Evolutionary conservation across 2,329 filamentous ascomycete genomes (phyloP).

Genomic region (Colletotrichum sp.): DNA sequence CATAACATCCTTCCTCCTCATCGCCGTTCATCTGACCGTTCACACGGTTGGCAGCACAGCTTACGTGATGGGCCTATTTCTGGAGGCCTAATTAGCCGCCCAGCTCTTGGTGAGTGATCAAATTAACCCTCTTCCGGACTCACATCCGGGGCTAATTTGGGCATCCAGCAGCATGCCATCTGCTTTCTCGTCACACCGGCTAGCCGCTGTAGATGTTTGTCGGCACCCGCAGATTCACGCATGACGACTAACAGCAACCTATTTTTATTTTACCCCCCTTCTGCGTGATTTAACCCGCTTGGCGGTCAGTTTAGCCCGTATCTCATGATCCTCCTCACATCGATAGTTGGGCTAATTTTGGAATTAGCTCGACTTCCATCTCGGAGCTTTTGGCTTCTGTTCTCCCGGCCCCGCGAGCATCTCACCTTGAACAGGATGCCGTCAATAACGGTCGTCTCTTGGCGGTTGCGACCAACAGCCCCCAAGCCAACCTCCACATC

Average conservation of each 20-base stretch:
- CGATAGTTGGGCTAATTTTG: conserved; percentile 15
- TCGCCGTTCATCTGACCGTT: conserved; percentile 1
- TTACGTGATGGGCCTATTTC: conserved; percentile 8
- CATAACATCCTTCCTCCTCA: not conserved
- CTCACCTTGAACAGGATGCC: conserved; percentile 22
- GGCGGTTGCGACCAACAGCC: not conserved
- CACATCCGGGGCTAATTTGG: conserved; percentile 30
- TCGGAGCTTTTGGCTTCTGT: not conserved
- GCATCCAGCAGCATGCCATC: not conserved
- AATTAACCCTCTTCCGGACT: conserved; percentile 16
- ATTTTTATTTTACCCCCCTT: conserved; percentile 42
- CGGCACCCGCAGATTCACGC: conserved; percentile 17
- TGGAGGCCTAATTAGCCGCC: conserved; percentile 20
- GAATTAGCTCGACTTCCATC: conserved; percentile 1
- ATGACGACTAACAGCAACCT: conserved; percentile 14
- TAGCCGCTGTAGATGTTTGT: conserved; percentile 20
- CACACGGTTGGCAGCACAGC: not conserved
- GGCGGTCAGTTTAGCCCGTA: not conserved
- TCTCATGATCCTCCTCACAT: not conserved
- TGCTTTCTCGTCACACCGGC: conserved; percentile 2
- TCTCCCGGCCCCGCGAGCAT: not conserved
- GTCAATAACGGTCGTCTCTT: conserved; percentile 3
- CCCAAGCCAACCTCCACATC: not conserved
- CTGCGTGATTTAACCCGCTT: conserved; percentile 11
- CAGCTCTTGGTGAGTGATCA: conserved; percentile 9